These are phyloP conservation scores for Pilatotrama ljubarskyi DNA, from an alignment of 768 basidiomycete species.

Conservation along the genomic window DNA sequence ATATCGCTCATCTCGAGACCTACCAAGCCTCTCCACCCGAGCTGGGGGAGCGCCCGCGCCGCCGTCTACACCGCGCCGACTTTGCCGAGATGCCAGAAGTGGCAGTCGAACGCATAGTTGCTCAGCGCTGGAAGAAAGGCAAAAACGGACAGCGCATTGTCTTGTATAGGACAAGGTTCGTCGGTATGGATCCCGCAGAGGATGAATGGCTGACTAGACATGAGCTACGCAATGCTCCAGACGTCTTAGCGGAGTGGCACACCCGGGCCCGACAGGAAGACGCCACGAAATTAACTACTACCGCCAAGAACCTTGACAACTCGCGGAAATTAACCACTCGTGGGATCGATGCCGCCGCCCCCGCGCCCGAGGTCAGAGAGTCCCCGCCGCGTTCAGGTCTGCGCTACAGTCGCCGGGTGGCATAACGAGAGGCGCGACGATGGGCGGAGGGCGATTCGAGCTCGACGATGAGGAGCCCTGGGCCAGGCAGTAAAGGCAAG, in stretches of 20 bases:
- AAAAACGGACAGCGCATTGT: constrained; percentile 12
- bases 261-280: too few relatives aligned
- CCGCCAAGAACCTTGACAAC: neutral
- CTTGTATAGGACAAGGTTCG: constrained; percentile 4
- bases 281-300: neutral
- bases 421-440: too few relatives aligned
- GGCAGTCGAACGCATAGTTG: constrained; percentile 29
- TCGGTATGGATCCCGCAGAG: neutral
- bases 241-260: neutral
- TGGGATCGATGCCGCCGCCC: neutral
- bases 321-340: neutral
- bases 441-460: too few relatives aligned
- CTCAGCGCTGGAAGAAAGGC: constrained; percentile 16
- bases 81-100: constrained; percentile 21
- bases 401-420: neutral
- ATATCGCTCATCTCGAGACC: constrained; percentile 34
- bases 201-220: constrained; percentile 13
- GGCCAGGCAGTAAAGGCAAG: too few relatives aligned
- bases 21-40: constrained; percentile 27
- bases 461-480: too few relatives aligned
- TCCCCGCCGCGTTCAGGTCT: neutral
- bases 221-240: constrained; percentile 8
- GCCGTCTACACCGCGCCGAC: constrained; percentile 10
- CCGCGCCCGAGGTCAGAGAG: too few relatives aligned
- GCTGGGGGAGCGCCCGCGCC: constrained; percentile 19